Evolutionary conservation across 1,139 yeast genomes (phyloP).

Genomic region (Magnusiomyces sp.): DNA sequence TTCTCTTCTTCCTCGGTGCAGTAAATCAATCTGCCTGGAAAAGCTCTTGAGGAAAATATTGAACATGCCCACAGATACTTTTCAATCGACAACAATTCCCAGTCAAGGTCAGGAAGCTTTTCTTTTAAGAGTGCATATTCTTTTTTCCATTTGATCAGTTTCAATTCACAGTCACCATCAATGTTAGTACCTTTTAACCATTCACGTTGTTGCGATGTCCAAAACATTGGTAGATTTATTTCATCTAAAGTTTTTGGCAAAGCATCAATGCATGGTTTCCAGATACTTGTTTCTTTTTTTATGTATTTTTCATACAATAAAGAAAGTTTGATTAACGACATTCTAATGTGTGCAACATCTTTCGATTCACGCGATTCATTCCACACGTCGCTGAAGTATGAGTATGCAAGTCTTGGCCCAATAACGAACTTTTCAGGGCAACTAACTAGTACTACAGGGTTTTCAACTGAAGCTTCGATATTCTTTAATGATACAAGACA

Average conservation of each 20-base stretch:
- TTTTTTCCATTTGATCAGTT: conserved; percentile 25
- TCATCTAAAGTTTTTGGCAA: conserved; percentile 9
- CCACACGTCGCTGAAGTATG: conserved; percentile 11
- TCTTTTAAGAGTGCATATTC: conserved; percentile 23
- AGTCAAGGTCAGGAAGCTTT: conserved; percentile 8
- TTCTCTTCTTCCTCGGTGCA: not conserved
- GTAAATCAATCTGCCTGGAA: conserved; percentile 49
- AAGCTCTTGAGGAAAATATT: conserved; percentile 68
- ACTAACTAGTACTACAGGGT: conserved; percentile 16
- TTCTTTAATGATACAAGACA: conserved; percentile 19
- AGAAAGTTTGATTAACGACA: conserved; percentile 20
- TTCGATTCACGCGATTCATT: not conserved
- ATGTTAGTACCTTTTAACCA: conserved; percentile 57
- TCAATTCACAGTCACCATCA: conserved; percentile 27
- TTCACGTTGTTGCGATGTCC: conserved; percentile 35
- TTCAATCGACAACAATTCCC: conserved; percentile 18
- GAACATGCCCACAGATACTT: conserved; percentile 67
- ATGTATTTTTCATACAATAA: conserved; percentile 18
- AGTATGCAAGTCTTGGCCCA: conserved; percentile 22
- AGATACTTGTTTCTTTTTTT: not conserved
- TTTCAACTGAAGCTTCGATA: conserved; percentile 16
- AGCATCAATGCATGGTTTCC: conserved; percentile 7
- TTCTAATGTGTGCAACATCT: conserved; percentile 10
- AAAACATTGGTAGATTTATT: conserved; percentile 8
- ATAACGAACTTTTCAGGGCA: conserved; percentile 23